Evolutionary conservation across 306 rosid species (phyloP).

Genomic region (Vigna mungo): DNA sequence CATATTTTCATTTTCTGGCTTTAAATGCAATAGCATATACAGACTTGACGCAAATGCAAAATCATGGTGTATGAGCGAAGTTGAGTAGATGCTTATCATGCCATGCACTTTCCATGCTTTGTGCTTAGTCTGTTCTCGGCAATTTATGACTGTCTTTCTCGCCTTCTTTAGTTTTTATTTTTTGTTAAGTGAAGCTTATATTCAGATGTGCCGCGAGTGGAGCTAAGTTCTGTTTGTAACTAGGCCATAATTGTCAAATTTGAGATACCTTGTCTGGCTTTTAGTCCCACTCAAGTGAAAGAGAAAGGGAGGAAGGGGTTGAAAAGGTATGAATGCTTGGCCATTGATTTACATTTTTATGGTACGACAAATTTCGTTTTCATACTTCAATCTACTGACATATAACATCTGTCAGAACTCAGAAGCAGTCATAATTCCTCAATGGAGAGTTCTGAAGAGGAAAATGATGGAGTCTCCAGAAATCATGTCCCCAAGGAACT

Average conservation of each 20-base stretch:
- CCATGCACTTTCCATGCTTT: conserved; percentile 18
- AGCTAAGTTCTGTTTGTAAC: background rate
- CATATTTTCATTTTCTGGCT: conserved; percentile 6
- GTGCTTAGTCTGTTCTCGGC: background rate
- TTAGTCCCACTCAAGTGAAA: background rate
- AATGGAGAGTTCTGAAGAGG: conserved; percentile 89
- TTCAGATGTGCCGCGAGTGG: background rate
- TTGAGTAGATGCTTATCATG: background rate
- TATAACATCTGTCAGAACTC: conserved; percentile 17
- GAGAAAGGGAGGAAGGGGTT: background rate
- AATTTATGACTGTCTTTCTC: background rate
- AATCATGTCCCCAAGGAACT: conserved; percentile 60
- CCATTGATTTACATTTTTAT: conserved; percentile 27
- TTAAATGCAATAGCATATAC: conserved; percentile 20
- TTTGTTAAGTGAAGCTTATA: conserved; percentile 18
- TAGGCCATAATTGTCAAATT: background rate
- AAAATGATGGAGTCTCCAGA: conserved; percentile 58
- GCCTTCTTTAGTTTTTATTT: conserved; percentile 22
- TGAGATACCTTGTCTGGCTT: conserved; percentile 21
- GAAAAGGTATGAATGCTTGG: background rate
- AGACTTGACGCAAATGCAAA: conserved; percentile 10
- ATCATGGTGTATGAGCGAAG: conserved; percentile 2
- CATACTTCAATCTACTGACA: conserved; percentile 17
- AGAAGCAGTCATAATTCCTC: conserved; percentile 36
- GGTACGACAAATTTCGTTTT: conserved; percentile 22